A percentile compares a stretch with the other conserved stretches of the same genome.
Evolutionary conservation across 129 eudicot species (phyloP).

Genomic region (Escallonia rubra): DNA sequence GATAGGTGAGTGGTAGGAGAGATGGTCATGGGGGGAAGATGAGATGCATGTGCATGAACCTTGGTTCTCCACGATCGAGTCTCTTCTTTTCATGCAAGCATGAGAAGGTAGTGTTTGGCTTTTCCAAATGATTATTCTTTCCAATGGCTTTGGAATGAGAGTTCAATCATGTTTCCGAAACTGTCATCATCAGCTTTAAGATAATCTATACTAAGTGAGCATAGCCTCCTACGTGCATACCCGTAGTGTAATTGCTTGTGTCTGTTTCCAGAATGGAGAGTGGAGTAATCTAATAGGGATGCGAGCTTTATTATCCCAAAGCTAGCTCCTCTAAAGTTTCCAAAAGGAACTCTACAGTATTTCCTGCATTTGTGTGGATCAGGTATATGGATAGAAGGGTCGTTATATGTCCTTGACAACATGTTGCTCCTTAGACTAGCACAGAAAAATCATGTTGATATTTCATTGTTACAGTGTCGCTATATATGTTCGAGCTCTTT

Average conservation of each 20-base stretch:
- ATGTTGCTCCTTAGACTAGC: too few species aligned
- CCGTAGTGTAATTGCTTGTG: neutral
- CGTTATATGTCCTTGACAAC: too few species aligned
- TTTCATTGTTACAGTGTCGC: too few species aligned
- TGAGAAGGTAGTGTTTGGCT: conserved; percentile 22
- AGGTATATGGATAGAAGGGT: too few species aligned
- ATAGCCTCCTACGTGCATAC: neutral
- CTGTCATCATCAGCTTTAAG: conserved; percentile 5
- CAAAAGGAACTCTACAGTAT: too few species aligned
- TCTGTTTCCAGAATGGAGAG: neutral
- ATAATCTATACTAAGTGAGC: conserved; percentile 1
- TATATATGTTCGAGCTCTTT: too few species aligned
- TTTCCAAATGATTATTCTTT: neutral
- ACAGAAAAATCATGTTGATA: too few species aligned
- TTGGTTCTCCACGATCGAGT: conserved; percentile 7
- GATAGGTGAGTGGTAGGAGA: neutral
- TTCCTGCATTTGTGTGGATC: too few species aligned
- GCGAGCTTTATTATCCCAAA: neutral
- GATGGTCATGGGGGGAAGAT: conserved; percentile 3
- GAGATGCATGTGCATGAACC: conserved; percentile 31
- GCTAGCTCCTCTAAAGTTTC: neutral
- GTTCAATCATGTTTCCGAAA: conserved; percentile 19
- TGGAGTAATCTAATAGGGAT: neutral
- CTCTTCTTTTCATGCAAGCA: conserved; percentile 31
- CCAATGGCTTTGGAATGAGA: conserved; percentile 26